Percentiles rank a stretch among this genome's conserved stretches.
Evolutionary conservation across 169 alveolate species (phyloP).

Genomic region (Cyclospora cayetanensis): DNA sequence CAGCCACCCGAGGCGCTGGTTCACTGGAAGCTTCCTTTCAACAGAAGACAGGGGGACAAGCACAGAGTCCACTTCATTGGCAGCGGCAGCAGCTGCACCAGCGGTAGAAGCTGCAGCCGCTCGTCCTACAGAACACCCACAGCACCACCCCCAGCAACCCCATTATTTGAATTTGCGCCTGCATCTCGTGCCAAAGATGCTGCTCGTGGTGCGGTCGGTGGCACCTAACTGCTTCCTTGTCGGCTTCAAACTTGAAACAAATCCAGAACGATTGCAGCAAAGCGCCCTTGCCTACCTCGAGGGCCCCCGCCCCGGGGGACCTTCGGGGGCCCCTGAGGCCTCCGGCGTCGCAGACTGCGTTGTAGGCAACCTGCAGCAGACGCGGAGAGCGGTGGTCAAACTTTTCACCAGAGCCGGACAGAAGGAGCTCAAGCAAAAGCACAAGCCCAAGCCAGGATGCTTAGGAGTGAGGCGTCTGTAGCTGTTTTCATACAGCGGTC

Average conservation of each 20-base stretch:
- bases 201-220: conserved; percentile 17
- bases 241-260: conserved; percentile 67
- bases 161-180: conserved; percentile 17
- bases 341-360: conserved; percentile 24
- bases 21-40: not conserved
- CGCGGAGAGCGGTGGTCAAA: not conserved
- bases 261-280: not conserved
- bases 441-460: not conserved
- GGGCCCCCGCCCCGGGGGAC: no score
- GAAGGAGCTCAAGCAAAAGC: not conserved
- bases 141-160: conserved; percentile 1
- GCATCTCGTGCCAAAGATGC: conserved; percentile 59
- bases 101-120: conserved; percentile 12
- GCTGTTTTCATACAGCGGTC: no score
- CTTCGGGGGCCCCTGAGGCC: not conserved
- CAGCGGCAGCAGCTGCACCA: conserved; percentile 27
- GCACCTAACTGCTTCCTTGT: conserved; percentile 39
- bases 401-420: conserved; percentile 4
- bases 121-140: not conserved
- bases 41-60: not conserved
- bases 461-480: conserved; percentile 16
- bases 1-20: conserved; percentile 31
- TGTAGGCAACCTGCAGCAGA: conserved; percentile 4
- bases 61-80: not conserved
- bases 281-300: not conserved